Evolutionary conservation across 768 basidiomycete species (phyloP).

Genomic region (Megacollybia marginata): DNA sequence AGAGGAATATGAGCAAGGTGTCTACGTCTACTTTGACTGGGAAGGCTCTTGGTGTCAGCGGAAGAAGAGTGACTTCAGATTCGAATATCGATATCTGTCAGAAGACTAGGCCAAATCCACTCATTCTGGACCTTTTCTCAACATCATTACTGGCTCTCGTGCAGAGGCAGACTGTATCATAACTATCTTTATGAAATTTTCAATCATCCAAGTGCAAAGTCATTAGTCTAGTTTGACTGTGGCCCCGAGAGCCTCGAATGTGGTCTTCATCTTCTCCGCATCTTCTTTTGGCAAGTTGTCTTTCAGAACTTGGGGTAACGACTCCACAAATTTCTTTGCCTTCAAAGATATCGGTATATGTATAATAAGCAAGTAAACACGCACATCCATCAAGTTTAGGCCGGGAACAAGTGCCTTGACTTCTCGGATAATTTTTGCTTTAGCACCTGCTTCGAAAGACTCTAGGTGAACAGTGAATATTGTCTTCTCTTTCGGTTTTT

Average conservation of each 20-base stretch:
- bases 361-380: constrained; percentile 22
- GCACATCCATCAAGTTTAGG: constrained; percentile 93
- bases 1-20: constrained; percentile 98
- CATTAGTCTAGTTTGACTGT: constrained; percentile 76
- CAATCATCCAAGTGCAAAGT: constrained; percentile 1
- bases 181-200: not conserved
- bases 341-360: constrained; percentile 22
- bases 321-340: constrained; percentile 99
- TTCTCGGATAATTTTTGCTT: constrained; percentile 96
- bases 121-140: constrained; percentile 1
- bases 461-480: constrained; percentile 93
- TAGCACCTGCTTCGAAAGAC: constrained; percentile 85
- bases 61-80: constrained; percentile 97
- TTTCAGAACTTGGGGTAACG: constrained; percentile 85
- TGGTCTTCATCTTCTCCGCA: constrained; percentile 90
- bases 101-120: constrained; percentile 53
- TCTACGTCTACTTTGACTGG: constrained; percentile 99
- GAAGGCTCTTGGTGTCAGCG: constrained; percentile 98
- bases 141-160: not conserved
- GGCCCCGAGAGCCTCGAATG: constrained; percentile 86
- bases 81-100: constrained; percentile 90
- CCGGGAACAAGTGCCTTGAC: constrained; percentile 94
- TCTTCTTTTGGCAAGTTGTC: constrained; percentile 96
- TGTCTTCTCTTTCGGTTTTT: constrained; percentile 98
- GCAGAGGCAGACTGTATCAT: constrained; percentile 5